Conservation (phyloP, 129 eudicot genomes). For the Arctium minus region DNA sequence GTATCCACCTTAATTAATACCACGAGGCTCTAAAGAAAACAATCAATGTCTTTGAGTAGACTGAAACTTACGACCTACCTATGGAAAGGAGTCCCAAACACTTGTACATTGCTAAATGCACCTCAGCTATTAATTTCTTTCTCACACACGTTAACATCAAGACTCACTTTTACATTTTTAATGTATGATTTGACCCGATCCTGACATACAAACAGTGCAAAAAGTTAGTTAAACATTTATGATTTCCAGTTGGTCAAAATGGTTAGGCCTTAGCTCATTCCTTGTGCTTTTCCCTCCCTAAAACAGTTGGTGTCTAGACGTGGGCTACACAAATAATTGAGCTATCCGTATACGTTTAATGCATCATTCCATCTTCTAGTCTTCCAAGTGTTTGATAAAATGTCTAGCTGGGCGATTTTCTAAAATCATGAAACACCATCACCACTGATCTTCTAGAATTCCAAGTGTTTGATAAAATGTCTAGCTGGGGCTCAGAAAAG, state of each 20-base stretch:
- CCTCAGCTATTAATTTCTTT: too few relatives aligned
- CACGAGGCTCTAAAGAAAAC: too few relatives aligned
- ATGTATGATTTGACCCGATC: too few relatives aligned
- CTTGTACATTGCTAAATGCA: too few relatives aligned
- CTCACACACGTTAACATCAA: too few relatives aligned
- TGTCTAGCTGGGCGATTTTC: conserved; percentile 4
- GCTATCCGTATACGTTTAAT: conserved; percentile 3
- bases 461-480: conserved; percentile 25
- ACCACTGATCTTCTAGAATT: background rate
- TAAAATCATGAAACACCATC: too few relatives aligned
- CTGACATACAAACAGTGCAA: too few relatives aligned
- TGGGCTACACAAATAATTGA: conserved; percentile 16
- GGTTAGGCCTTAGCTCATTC: background rate
- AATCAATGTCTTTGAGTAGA: too few relatives aligned
- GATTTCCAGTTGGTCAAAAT: background rate
- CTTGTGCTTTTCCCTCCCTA: background rate
- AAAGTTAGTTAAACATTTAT: background rate
- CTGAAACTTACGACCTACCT: too few relatives aligned
- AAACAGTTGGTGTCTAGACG: background rate
- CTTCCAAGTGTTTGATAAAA: conserved; percentile 18
- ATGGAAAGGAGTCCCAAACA: too few relatives aligned
- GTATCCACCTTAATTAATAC: too few relatives aligned
- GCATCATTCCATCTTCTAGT: conserved; percentile 9
- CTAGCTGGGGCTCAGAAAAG: background rate
- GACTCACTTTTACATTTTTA: too few relatives aligned